These are phyloP conservation scores for Cytospora chrysosperma DNA, from an alignment of 2,329 filamentous ascomycete species.

Conservation along the genomic window DNA sequence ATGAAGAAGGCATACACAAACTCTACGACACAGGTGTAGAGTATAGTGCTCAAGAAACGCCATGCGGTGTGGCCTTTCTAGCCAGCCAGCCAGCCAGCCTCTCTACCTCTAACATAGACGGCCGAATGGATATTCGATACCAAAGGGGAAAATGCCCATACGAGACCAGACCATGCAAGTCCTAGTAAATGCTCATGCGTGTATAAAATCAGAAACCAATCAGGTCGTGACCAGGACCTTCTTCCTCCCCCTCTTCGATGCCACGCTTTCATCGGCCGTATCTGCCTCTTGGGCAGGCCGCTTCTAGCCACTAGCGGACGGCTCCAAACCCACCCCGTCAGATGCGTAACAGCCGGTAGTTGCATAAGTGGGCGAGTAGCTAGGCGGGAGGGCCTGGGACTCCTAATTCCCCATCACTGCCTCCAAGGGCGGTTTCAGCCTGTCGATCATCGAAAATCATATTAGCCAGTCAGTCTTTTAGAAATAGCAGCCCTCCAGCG, in stretches of 20 bases:
- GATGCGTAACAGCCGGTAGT: background rate
- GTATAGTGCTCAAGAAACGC: slow-evolving; percentile 7
- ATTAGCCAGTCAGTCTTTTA: background rate
- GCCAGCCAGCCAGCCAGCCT: background rate
- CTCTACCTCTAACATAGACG: background rate
- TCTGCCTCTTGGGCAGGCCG: background rate
- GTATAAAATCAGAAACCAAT: background rate
- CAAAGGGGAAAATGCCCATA: background rate
- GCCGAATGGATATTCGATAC: background rate
- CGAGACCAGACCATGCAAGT: background rate
- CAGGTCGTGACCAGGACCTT: background rate
- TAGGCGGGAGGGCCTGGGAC: no score
- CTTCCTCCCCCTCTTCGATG: background rate
- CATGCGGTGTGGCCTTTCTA: slow-evolving; percentile 4
- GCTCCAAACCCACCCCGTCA: background rate
- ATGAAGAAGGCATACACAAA: background rate
- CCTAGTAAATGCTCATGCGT: background rate
- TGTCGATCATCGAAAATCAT: background rate
- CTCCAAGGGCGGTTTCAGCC: slow-evolving; percentile 10
- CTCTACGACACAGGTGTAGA: background rate
- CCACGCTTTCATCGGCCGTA: background rate
- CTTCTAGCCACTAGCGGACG: background rate
- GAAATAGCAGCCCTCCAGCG: no score
- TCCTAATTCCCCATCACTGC: background rate
- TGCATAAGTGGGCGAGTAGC: background rate